Conservation (phyloP, 139 green algal genomes). For the Closterium sp. region DNA sequence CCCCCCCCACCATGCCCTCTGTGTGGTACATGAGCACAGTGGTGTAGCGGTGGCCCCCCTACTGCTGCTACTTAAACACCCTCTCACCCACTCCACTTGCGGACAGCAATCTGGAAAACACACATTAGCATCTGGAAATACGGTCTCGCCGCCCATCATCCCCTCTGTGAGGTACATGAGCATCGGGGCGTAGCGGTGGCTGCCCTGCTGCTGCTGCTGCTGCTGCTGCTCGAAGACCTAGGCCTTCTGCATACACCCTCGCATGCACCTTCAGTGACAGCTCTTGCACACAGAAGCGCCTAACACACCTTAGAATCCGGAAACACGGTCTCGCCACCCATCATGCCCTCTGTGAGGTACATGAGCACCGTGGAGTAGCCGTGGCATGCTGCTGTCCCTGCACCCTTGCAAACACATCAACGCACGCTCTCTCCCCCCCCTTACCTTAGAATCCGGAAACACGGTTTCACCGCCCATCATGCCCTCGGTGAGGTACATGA, state of each 20-base stretch:
- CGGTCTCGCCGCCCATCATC: background rate
- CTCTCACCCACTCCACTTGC: background rate
- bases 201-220: constrained; percentile 68
- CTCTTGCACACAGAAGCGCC: too few species aligned
- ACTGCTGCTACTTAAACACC: constrained; percentile 62
- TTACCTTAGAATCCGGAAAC: constrained; percentile 10
- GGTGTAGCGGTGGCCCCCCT: constrained; percentile 74
- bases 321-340: background rate
- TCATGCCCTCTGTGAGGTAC: constrained; percentile 62
- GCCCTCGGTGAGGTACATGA: constrained; percentile 74
- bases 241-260: too few species aligned
- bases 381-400: constrained; percentile 70
- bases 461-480: background rate
- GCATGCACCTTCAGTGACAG: too few species aligned
- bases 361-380: constrained; percentile 81
- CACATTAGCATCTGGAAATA: background rate
- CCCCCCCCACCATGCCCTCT: background rate
- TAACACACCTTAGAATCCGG: constrained; percentile 36
- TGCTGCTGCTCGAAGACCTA: too few species aligned
- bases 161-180: constrained; percentile 76
- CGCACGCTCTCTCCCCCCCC: too few species aligned
- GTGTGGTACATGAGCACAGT: constrained; percentile 86
- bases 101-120: background rate
- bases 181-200: constrained; percentile 77
- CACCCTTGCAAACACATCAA: constrained; percentile 74